A percentile compares a stretch with the other conserved stretches of the same genome.
Conservation (phyloP, 129 eudicot species). For the Calendula officinalis region DNA sequence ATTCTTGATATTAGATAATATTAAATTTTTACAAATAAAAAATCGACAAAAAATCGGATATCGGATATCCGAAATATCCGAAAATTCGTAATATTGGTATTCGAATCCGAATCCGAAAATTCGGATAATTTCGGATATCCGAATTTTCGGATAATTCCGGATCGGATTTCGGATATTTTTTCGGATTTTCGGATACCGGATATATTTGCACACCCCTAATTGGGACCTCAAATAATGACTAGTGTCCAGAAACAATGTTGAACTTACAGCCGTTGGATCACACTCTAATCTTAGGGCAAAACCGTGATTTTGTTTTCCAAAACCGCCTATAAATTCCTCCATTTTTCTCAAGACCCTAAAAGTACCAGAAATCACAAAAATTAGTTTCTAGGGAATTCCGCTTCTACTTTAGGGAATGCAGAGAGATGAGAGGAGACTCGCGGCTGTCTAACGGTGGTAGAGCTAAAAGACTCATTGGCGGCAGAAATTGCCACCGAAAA, state of each 20-base stretch:
- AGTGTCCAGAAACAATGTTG: conserved; percentile 22
- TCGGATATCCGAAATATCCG: too few species aligned
- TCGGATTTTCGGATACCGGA: too few species aligned
- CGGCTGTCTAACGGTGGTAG: conserved; percentile 34
- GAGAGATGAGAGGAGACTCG: conserved; percentile 42
- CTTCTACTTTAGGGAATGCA: conserved; percentile 39
- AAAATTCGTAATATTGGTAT: too few species aligned
- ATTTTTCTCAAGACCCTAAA: neutral
- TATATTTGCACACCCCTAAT: too few species aligned
- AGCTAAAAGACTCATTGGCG: conserved; percentile 28
- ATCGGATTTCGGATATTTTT: too few species aligned
- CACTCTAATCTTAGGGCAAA: conserved; percentile 6
- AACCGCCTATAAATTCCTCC: conserved; percentile 20
- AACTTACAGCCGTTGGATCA: conserved; percentile 29
- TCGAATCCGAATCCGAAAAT: too few species aligned
- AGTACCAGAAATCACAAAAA: conserved; percentile 11
- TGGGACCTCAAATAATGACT: conserved; percentile 13
- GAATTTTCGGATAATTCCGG: too few species aligned
- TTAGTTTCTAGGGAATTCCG: neutral
- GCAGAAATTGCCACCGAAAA: conserved; percentile 47
- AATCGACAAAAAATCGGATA: too few species aligned
- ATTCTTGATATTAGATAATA: too few species aligned
- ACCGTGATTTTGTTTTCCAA: neutral
- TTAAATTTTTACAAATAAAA: too few species aligned
- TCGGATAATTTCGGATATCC: too few species aligned